These are phyloP conservation scores for Biscutella auriculata DNA, from an alignment of 441 rosid species.

Conservation along the genomic window DNA sequence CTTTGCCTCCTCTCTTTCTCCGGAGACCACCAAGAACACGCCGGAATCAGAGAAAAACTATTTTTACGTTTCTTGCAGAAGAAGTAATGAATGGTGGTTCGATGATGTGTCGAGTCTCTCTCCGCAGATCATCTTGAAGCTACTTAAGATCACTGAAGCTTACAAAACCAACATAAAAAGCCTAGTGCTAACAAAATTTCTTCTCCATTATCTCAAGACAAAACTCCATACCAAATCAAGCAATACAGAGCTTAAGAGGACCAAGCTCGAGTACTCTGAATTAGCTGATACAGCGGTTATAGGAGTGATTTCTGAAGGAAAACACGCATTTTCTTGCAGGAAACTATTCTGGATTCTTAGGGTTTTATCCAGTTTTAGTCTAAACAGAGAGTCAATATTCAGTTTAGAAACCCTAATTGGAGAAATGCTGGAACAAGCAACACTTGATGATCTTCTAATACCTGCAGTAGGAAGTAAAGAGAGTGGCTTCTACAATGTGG, in stretches of 20 bases:
- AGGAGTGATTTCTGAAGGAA: slow-evolving; percentile 29
- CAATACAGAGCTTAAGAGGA: slow-evolving; percentile 1
- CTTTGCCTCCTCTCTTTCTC: slow-evolving; percentile 19
- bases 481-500: slow-evolving; percentile 36
- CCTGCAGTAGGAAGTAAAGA: slow-evolving; percentile 21
- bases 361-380: slow-evolving; percentile 34
- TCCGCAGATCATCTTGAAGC: slow-evolving; percentile 36
- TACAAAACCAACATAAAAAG: slow-evolving; percentile 31
- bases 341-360: slow-evolving; percentile 43
- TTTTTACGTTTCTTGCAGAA: slow-evolving; percentile 19
- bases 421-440: slow-evolving; percentile 53
- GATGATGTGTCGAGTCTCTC: slow-evolving; percentile 38
- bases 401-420: slow-evolving; percentile 57
- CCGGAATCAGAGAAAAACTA: slow-evolving; percentile 24
- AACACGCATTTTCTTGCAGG: slow-evolving; percentile 50
- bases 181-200: slow-evolving; percentile 42
- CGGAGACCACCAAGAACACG: slow-evolving; percentile 27
- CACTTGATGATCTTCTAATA: slow-evolving; percentile 56
- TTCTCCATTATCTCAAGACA: slow-evolving; percentile 49
- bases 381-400: slow-evolving; percentile 34
- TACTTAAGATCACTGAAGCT: slow-evolving; percentile 31
- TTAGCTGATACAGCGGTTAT: slow-evolving; percentile 41
- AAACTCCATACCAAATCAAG: slow-evolving; percentile 19
- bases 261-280: slow-evolving; percentile 20
- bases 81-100: slow-evolving; percentile 63